Conservation (phyloP, 495 filamentous ascomycete genomes). For the Trichoderma asperelloides region DNA sequence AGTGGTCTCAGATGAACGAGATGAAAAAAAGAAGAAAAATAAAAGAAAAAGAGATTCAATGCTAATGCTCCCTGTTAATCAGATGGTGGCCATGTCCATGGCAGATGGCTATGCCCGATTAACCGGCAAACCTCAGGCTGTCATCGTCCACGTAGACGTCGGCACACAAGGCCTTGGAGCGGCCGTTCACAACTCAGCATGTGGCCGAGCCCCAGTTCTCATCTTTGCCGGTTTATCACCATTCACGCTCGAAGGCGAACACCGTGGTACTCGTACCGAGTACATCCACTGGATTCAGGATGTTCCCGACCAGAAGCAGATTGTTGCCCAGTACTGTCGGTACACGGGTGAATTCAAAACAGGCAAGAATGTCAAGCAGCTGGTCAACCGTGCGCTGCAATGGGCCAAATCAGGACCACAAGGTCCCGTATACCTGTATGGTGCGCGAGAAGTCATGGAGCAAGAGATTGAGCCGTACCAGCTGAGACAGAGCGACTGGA, state of each 20-base stretch:
- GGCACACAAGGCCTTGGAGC: constrained; percentile 85
- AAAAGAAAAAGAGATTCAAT: no score
- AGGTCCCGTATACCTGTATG: constrained; percentile 80
- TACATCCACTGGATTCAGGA: constrained; percentile 99
- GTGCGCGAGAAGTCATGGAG: constrained; percentile 85
- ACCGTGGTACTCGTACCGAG: constrained; percentile 79
- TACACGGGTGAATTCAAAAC: constrained; percentile 86
- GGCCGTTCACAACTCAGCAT: constrained; percentile 84
- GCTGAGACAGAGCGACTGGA: constrained; percentile 67
- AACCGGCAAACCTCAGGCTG: constrained; percentile 77
- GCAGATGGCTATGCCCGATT: constrained; percentile 89
- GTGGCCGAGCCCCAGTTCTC: constrained; percentile 76
- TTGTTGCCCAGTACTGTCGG: constrained; percentile 88
- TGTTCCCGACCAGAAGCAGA: constrained; percentile 89
- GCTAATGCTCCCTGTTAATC: not conserved
- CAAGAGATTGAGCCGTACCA: constrained; percentile 78
- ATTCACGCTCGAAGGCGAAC: constrained; percentile 84
- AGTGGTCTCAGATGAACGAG: no score
- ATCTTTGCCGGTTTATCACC: constrained; percentile 89
- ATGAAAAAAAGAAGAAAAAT: no score
- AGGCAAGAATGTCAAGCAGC: constrained; percentile 89
- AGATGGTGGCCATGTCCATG: constrained; percentile 98
- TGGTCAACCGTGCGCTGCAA: constrained; percentile 83
- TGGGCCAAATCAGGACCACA: constrained; percentile 75
- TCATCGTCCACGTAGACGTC: constrained; percentile 94